Conservation (phyloP, 2,329 filamentous ascomycete genomes). For the Ilyonectria sp. region DNA sequence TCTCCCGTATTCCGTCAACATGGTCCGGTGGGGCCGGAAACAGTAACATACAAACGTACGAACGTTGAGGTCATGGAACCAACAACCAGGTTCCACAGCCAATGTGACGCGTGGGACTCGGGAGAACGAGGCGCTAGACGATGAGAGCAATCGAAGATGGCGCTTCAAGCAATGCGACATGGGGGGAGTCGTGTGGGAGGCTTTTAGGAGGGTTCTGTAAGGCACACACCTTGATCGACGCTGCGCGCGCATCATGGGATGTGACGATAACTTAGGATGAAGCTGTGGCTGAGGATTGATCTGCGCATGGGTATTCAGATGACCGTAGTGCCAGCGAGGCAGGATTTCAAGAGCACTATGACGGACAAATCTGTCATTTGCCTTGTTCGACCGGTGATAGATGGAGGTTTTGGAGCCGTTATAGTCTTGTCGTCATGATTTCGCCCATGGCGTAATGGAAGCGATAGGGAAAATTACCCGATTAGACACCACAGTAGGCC, state of each 20-base stretch:
- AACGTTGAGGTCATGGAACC: constrained; percentile 33
- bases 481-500: no score
- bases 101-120: background rate
- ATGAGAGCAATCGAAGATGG: constrained; percentile 13
- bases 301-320: background rate
- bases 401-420: constrained; percentile 1
- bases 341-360: background rate
- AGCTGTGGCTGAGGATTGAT: background rate
- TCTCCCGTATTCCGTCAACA: constrained; percentile 25
- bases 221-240: constrained; percentile 23
- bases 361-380: background rate
- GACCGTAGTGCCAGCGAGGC: background rate
- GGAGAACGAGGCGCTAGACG: background rate
- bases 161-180: constrained; percentile 19
- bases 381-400: constrained; percentile 5
- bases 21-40: constrained; percentile 33
- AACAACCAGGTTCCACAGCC: constrained; percentile 20
- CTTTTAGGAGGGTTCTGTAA: constrained; percentile 19
- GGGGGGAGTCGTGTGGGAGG: constrained; percentile 6
- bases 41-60: constrained; percentile 21
- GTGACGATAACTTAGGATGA: background rate
- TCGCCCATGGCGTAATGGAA: constrained; percentile 7
- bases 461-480: background rate
- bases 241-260: constrained; percentile 5
- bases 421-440: constrained; percentile 3